phyloP scores from a whole-genome alignment of 345 rosid species.

The Fremontodendron californicum region DNA sequence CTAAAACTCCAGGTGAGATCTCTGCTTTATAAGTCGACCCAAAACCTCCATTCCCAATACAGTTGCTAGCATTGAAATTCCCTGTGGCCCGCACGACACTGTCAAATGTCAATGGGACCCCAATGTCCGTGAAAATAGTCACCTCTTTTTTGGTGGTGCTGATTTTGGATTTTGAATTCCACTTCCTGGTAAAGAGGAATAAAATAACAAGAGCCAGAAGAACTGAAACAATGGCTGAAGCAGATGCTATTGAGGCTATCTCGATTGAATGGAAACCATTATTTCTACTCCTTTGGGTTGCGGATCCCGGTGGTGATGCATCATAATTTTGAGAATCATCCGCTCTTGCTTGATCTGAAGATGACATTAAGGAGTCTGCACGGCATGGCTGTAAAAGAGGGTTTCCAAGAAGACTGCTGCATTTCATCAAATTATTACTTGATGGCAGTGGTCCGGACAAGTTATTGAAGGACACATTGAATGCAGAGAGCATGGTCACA shows the following conservation, averaged over 20 bases:
- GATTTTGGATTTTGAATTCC: constrained; percentile 42
- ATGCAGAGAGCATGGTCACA: constrained; percentile 36
- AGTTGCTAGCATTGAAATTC: constrained; percentile 50
- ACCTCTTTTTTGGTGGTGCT: constrained; percentile 46
- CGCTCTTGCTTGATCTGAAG: constrained; percentile 28
- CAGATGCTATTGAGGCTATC: constrained; percentile 59
- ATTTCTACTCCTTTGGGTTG: neutral
- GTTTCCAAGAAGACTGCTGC: constrained; percentile 52
- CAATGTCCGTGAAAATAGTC: constrained; percentile 45
- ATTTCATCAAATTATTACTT: constrained; percentile 36
- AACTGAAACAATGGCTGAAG: constrained; percentile 59
- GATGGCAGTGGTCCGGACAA: constrained; percentile 56
- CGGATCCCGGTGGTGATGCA: constrained; percentile 23
- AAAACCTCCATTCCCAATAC: constrained; percentile 68
- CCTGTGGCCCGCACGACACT: constrained; percentile 56
- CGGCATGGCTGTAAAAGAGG: constrained; percentile 48
- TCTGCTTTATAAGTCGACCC: constrained; percentile 64
- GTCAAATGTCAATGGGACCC: constrained; percentile 46
- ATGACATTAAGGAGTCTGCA: constrained; percentile 33
- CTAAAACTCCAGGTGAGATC: constrained; percentile 39
- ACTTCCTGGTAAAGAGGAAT: constrained; percentile 45
- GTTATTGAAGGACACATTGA: constrained; percentile 60
- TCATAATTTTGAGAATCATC: constrained; percentile 39
- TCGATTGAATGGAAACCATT: constrained; percentile 47
- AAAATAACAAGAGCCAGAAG: constrained; percentile 45